Base-by-base conservation (phyloP, 768 basidiomycete species). In the Leccinum aurantiacum region DNA sequence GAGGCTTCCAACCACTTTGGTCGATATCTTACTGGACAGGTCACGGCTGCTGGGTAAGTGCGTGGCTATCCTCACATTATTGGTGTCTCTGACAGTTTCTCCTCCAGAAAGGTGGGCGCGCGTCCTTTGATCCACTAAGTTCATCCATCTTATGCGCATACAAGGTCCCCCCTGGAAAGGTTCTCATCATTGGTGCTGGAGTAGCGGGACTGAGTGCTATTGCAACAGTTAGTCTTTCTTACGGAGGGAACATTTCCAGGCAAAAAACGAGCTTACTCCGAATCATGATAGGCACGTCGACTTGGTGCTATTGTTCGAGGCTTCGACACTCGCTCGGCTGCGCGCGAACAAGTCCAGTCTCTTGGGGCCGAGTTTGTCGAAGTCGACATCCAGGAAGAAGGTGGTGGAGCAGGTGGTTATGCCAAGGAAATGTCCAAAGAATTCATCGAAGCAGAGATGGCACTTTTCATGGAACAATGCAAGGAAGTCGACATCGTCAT, bases 351-450 rank as follows among this genome's bases (percentile, higher is more conserved):
- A 71, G 90, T 95, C 9, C 88, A 93, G 70, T 93, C 92, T 52
- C 83, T 94, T 38, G 93, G 92, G 25, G 93, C 92, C 10, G 93
- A 95, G 71, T 94, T 94, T 66, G 72, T 95, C n/a, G 91, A 93
- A 71, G 91, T 95, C 13, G 69, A 80, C 27, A 72, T 94, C 56
- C 68, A 91, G 70, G 93, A 95, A 75, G 90, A 92, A 64, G 93
- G 93, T 15, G 84, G 86, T 29, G 93, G 87, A 6, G 83, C 79
- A 15, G 93, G 93, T 25, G 93, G 93, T 29, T 95, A 95, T 67
- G 93, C 91, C 24, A 94, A 93, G 74, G 84, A 86, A 62, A 94
- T 94, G 91, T 90, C 89, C 29, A 91, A 91, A 76, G 90, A 91
- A 71, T 94, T 93, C 71, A 86, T 93, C 59, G 89, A 85, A 52